Conservation (phyloP, 1,284 basidiomycete species). For the Ceratobasidium papillatum region DNA sequence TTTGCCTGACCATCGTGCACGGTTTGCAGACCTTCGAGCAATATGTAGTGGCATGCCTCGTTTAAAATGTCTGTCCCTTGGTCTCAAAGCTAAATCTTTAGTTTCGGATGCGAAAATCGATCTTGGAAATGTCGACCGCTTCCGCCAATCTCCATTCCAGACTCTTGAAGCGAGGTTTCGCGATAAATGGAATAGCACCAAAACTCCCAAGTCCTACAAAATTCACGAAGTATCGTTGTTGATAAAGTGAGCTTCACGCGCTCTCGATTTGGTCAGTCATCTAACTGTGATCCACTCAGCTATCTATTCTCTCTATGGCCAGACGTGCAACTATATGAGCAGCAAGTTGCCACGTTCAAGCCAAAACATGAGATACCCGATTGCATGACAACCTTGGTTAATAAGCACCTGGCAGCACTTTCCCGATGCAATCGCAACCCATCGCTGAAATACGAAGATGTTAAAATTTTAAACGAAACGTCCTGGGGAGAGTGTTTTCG, state of each 20-base stretch:
- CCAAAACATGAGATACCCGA: too few species aligned
- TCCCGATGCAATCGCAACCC: too few species aligned
- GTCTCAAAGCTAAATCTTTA: not conserved
- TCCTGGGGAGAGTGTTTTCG: too few species aligned
- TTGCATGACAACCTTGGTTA: too few species aligned
- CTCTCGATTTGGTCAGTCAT: not conserved
- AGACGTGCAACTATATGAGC: not conserved
- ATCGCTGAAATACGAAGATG: too few species aligned
- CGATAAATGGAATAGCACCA: not conserved
- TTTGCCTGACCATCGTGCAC: not conserved
- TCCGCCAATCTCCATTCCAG: not conserved
- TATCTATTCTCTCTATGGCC: not conserved
- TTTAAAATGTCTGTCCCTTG: not conserved
- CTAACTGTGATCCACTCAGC: not conserved
- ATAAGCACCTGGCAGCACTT: too few species aligned
- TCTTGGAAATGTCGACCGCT: not conserved
- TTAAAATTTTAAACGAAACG: too few species aligned
- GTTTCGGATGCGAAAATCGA: not conserved
- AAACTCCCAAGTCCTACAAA: not conserved
- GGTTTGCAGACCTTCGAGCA: not conserved
- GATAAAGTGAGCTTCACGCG: not conserved
- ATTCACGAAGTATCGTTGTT: not conserved
- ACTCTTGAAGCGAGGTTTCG: not conserved
- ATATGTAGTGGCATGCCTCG: not conserved
- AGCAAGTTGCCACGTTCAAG: not conserved